Conservation (phyloP, 1,284 basidiomycete genomes). For the Marasmius sp. region DNA sequence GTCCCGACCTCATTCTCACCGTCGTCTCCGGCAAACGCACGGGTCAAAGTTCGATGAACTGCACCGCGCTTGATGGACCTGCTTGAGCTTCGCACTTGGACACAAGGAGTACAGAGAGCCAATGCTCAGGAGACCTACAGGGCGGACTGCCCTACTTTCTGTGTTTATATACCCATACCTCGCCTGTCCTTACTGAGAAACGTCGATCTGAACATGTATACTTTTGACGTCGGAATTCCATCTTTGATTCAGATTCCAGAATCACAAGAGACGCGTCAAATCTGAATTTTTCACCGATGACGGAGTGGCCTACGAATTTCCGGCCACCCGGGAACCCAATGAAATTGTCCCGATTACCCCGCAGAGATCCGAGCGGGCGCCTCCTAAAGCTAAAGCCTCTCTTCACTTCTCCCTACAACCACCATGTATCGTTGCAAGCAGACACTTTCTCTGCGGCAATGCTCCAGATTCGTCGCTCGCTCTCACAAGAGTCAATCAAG, state of each 20-base stretch:
- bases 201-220: too few species aligned
- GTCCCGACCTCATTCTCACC: slow-evolving; percentile 10
- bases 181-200: too few species aligned
- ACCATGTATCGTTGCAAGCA: background rate
- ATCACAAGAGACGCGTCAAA: background rate
- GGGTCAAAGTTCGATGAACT: slow-evolving; percentile 11
- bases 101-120: background rate
- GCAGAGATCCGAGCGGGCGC: too few species aligned
- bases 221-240: background rate
- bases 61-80: slow-evolving; percentile 11
- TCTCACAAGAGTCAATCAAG: background rate
- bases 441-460: background rate
- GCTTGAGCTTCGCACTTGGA: background rate
- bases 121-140: background rate
- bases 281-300: too few species aligned
- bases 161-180: background rate
- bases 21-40: slow-evolving; percentile 1
- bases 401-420: background rate
- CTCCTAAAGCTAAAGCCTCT: background rate
- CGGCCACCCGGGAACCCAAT: background rate
- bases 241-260: too few species aligned
- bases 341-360: background rate
- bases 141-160: too few species aligned
- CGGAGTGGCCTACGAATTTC: background rate
- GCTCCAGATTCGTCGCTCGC: background rate